Conservation (phyloP, 108 stramenopile species). For the Fistulifera pelliculosa region DNA sequence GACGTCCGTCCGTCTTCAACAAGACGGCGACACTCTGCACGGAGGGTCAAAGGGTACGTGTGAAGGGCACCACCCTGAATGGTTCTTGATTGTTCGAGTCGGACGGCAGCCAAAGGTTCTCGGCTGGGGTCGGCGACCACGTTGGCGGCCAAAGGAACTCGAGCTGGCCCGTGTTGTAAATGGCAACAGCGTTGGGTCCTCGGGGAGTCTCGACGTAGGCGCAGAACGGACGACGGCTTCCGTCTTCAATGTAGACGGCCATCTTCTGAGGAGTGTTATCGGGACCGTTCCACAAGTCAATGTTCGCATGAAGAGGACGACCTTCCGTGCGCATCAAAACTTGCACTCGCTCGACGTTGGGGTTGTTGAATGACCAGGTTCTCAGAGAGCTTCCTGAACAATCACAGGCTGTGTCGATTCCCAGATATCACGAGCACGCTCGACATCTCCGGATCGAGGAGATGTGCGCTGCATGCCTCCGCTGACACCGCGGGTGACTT, state of each 20-base stretch:
- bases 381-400: conserved; percentile 68
- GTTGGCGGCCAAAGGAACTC: conserved; percentile 63
- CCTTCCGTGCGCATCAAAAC: conserved; percentile 71
- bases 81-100: conserved; percentile 26
- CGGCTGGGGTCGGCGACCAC: conserved; percentile 37
- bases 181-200: conserved; percentile 63
- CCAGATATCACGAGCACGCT: conserved; percentile 21
- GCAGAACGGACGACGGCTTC: conserved; percentile 58
- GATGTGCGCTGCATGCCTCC: neutral
- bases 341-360: conserved; percentile 49
- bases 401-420: conserved; percentile 40
- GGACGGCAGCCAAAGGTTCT: conserved; percentile 1
- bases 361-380: conserved; percentile 61
- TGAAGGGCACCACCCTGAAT: conserved; percentile 74
- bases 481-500: neutral
- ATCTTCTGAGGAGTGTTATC: conserved; percentile 76
- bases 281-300: conserved; percentile 75
- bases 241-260: conserved; percentile 73
- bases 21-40: conserved; percentile 59
- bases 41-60: conserved; percentile 64
- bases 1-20: conserved; percentile 78
- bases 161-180: conserved; percentile 68
- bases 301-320: conserved; percentile 69
- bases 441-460: too few relatives aligned
- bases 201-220: conserved; percentile 67